Base-by-base conservation (phyloP, 768 basidiomycete genomes). In the Hydnomerulius pinastri region DNA sequence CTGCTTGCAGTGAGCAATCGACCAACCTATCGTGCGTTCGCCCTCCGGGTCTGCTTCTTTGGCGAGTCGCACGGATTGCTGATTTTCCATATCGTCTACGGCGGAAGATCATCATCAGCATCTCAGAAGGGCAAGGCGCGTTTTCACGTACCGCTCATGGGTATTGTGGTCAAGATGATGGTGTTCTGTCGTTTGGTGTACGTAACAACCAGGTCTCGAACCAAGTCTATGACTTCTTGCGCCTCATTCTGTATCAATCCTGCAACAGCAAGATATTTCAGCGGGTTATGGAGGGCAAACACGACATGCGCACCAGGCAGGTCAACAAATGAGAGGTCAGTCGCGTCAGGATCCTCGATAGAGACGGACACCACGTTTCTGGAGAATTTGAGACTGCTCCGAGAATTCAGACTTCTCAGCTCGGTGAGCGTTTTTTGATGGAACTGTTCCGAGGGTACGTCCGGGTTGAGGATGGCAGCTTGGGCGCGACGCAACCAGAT, bases 51-150 rank as follows among this genome's bases (percentile, higher is more conserved):
- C 86, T 0, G 71, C 78, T 4, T 73, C 68, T 39, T 62, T 71
- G 0, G 86, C 87, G 0, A 88, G 65, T 3, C 51, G 68, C 2
- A 81, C 73, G 0, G 86, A 84, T 50, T 68, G 70, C 56, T 86
- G 85, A 48, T 83, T 87, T 52, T 87, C 75, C 24, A 86, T 77
- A 42, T 90, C 87, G 41, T 85, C 87, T 88, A 38, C 11, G 45
- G n/a, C 3, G 8, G 21, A 18, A 30, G 1, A 35, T 4, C 6
- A 5, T 2, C 6, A 23, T 58, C 37, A 51, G 37, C 4, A 13
- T 43, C 4, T 30, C 8, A 24, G 11, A 33, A 13, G 6, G 12
- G 46, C 3, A 11, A 43, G 28, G 11, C 27, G 0, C 12, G 38
- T 24, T 6, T 21, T 13, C 17, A 57, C 62, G 51, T 51, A 83